phyloP scores from a whole-genome alignment of 495 filamentous ascomycete genomes.

The Thozetella sp. region DNA sequence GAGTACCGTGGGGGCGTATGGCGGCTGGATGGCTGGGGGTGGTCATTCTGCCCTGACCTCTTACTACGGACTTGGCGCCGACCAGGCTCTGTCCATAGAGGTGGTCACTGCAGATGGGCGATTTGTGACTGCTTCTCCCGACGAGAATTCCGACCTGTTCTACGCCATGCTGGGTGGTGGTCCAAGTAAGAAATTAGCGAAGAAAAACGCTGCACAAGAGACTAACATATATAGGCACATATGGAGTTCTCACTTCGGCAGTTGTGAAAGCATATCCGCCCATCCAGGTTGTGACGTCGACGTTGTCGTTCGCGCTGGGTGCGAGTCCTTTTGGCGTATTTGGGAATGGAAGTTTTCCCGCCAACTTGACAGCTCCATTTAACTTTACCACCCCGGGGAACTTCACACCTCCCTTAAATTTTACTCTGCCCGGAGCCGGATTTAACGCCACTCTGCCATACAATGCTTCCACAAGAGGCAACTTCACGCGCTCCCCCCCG shows the following conservation, averaged over 20 bases:
- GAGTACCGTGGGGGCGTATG: constrained; percentile 28
- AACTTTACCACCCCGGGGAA: constrained; percentile 7
- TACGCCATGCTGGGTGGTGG: constrained; percentile 55
- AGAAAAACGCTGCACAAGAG: neutral
- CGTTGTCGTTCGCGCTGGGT: constrained; percentile 14
- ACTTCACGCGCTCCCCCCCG: constrained; percentile 23
- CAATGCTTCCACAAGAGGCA: constrained; percentile 11
- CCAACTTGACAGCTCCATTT: constrained; percentile 3
- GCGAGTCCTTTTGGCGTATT: neutral
- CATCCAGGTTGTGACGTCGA: constrained; percentile 21
- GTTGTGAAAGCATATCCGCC: constrained; percentile 41
- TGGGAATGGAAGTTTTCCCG: constrained; percentile 28
- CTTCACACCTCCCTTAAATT: constrained; percentile 12
- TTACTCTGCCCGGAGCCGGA: constrained; percentile 1
- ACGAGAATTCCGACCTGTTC: constrained; percentile 55
- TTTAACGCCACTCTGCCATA: constrained; percentile 33
- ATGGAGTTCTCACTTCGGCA: constrained; percentile 53
- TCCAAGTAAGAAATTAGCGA: constrained; percentile 20
- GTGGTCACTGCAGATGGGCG: constrained; percentile 56
- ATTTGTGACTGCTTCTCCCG: constrained; percentile 48
- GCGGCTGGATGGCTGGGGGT: constrained; percentile 40
- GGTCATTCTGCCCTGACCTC: constrained; percentile 55
- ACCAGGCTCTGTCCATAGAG: constrained; percentile 48
- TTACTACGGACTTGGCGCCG: constrained; percentile 51
- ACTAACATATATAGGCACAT: constrained; percentile 40